Evolutionary conservation across 208 protist genomes (phyloP).

Genomic region (Trypanosoma congolense): DNA sequence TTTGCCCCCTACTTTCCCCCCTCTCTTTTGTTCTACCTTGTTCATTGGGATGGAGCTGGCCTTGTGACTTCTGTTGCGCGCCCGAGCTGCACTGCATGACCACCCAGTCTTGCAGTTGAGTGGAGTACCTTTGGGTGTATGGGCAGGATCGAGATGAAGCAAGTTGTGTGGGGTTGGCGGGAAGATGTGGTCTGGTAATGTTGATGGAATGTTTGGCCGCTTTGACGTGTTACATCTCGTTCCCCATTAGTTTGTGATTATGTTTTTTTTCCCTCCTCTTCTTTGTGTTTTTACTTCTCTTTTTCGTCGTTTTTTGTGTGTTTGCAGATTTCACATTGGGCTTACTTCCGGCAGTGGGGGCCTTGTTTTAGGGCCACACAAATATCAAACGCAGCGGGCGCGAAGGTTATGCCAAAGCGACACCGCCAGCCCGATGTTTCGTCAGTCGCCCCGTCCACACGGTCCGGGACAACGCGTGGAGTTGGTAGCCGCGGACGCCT

Average conservation of each 20-base stretch:
- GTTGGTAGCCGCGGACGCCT: constrained; percentile 31
- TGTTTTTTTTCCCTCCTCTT: not conserved
- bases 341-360: not conserved
- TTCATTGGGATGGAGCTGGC: too few species aligned
- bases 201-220: too few species aligned
- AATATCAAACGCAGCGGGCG: not conserved
- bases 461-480: not conserved
- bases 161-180: too few species aligned
- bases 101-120: too few species aligned
- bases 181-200: too few species aligned
- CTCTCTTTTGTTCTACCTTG: too few species aligned
- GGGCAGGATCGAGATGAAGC: too few species aligned
- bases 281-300: constrained; percentile 20
- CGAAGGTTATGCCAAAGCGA: constrained; percentile 59
- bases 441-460: constrained; percentile 12
- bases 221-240: too few species aligned
- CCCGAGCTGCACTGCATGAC: too few species aligned
- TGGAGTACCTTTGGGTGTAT: too few species aligned
- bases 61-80: too few species aligned
- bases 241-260: constrained; percentile 1
- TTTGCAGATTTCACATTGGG: not conserved
- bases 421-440: constrained; percentile 70
- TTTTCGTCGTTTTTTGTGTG: constrained; percentile 6
- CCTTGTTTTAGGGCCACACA: not conserved
- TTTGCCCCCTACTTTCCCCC: too few species aligned